Percentiles rank a stretch among this genome's conserved stretches.
These are phyloP conservation scores for Celoporthe dispersa DNA, from an alignment of 2,329 filamentous ascomycete species.

Conservation along the genomic window DNA sequence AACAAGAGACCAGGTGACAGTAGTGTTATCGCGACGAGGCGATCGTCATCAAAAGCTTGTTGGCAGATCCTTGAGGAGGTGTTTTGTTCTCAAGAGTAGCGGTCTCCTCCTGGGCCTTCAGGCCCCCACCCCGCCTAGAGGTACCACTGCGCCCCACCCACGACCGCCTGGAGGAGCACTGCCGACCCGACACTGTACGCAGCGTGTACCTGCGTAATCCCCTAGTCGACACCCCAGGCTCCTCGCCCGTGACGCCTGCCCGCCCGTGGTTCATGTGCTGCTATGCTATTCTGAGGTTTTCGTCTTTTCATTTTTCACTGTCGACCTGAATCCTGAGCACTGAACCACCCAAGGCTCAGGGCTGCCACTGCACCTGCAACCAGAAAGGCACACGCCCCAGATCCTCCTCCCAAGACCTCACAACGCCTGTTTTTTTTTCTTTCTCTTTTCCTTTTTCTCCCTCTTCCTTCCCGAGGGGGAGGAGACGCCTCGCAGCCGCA, in stretches of 20 bases:
- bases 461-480: not conserved
- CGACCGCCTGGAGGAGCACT: not conserved
- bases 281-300: slow-evolving; percentile 1
- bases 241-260: not conserved
- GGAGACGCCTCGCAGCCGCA: not conserved
- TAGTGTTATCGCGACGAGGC: not conserved
- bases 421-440: too few relatives aligned
- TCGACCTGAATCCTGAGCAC: not conserved
- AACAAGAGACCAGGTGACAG: not conserved
- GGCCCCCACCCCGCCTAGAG: not conserved
- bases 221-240: not conserved
- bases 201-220: not conserved
- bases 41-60: not conserved
- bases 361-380: not conserved
- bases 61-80: not conserved
- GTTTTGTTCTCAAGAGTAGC: too few relatives aligned
- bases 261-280: not conserved
- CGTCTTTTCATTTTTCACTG: slow-evolving; percentile 12
- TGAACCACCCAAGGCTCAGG: not conserved
- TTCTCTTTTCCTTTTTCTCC: too few relatives aligned
- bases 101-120: not conserved
- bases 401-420: slow-evolving; percentile 16
- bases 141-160: not conserved
- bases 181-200: not conserved
- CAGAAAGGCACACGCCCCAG: slow-evolving; percentile 5